Base-by-base conservation (phyloP, 768 basidiomycete species). In the Pulveroboletus sp. region DNA sequence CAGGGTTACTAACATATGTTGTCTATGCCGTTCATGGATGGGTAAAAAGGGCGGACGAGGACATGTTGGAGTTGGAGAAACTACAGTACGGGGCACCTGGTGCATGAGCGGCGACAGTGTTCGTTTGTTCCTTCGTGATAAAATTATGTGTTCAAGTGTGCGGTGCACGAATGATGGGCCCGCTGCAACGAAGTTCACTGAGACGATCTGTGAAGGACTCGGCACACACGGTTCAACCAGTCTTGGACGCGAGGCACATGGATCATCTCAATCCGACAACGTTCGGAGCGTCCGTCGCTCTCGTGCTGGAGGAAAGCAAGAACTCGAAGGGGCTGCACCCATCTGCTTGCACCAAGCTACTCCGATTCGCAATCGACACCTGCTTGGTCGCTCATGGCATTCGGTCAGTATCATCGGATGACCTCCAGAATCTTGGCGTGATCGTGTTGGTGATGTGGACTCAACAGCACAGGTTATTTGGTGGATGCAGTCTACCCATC, bases 11-110 rank as follows among this genome's bases (percentile, higher is more conserved):
- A 15, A 72, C 79, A 1, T 76, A 67, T 37, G 60, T 78, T 32
- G 71, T 74, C 1, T 76, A 81, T 44, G 71, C 68, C 1, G 72
- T 76, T 27, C 70, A 75, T 49, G 69, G 69, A 37, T 72, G 76
- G 43, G 73, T 81, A 37, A 62, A 66, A 39, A 66, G 68, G 40
- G 76, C 75, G 10, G 71, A 76, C 57, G 66, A 75, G 54, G 73
- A 72, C 30, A 71, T 86, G 17, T 67, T 70, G 1, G 70, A 74
- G 37, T 64, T 86, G 27, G 79, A 85, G 60, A 66, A 62, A 12
- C 65, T 84, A 65, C 76, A 71, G 58, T 86, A 86, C 54, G 57
- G 58, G 8, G 76, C 81, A 9, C 76, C 73, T 24, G 80, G 83
- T 6, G 81, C 82, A 45, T 81, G 60, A 72, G 33, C 15, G 15